Percentiles rank a stretch among this genome's conserved stretches.
Evolutionary conservation across 257 asterid species (phyloP).

Genomic region (Gentiana dahurica): DNA sequence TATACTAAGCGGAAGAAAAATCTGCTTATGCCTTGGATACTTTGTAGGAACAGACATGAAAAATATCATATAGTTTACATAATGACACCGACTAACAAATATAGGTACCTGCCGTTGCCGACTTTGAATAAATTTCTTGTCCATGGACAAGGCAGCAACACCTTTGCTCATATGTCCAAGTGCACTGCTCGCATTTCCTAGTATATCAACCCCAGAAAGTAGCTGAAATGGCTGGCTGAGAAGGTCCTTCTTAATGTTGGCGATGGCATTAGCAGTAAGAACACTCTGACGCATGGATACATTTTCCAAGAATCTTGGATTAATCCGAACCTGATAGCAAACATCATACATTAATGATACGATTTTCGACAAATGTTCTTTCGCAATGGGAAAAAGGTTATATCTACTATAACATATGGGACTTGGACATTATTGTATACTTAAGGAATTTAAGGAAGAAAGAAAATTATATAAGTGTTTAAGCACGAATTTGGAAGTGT

Average conservation of each 20-base stretch:
- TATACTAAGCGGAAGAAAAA: too few species aligned
- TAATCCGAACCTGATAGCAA: constrained; percentile 67
- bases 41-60: too few species aligned
- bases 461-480: too few species aligned
- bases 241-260: constrained; percentile 84
- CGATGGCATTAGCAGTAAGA: constrained; percentile 63
- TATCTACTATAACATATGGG: not conserved
- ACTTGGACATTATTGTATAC: too few species aligned
- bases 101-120: constrained; percentile 80
- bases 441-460: too few species aligned
- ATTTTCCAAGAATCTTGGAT: constrained; percentile 82
- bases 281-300: constrained; percentile 78
- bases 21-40: too few species aligned
- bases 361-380: too few species aligned
- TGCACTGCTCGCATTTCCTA: constrained; percentile 99
- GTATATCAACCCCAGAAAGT: constrained; percentile 96
- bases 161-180: constrained; percentile 99
- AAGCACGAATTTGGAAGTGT: too few species aligned
- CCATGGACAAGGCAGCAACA: constrained; percentile 99
- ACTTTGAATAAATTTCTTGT: constrained; percentile 94
- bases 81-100: not conserved
- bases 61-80: too few species aligned
- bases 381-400: not conserved
- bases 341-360: not conserved
- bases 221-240: constrained; percentile 97